Conservation (phyloP, 106 monocot genomes). For the Amphibolis antarctica region DNA sequence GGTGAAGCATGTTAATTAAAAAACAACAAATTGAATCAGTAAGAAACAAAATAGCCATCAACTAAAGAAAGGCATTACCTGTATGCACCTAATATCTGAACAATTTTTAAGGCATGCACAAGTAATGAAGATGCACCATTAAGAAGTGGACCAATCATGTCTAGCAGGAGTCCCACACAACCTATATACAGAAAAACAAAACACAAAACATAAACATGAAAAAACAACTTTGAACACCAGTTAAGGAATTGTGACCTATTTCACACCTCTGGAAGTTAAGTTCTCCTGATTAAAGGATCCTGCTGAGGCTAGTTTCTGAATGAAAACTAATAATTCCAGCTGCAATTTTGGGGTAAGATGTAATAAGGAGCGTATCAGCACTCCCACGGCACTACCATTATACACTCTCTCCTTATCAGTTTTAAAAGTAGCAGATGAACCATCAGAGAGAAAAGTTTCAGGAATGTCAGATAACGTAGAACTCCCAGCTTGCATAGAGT, state of each 20-base stretch:
- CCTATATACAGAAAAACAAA: slow-evolving; percentile 41
- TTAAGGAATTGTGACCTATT: slow-evolving; percentile 1
- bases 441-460: slow-evolving; percentile 43
- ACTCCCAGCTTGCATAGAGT: slow-evolving; percentile 25
- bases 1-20: no score
- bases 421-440: slow-evolving; percentile 28
- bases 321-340: slow-evolving; percentile 71
- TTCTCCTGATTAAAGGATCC: slow-evolving; percentile 90
- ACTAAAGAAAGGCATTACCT: slow-evolving; percentile 27
- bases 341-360: slow-evolving; percentile 86
- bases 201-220: slow-evolving; percentile 4
- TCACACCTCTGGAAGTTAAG: slow-evolving; percentile 77
- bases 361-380: slow-evolving; percentile 75
- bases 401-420: slow-evolving; percentile 53
- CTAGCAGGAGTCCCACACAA: slow-evolving; percentile 83
- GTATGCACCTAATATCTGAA: slow-evolving; percentile 91
- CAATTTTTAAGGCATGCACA: slow-evolving; percentile 59
- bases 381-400: slow-evolving; percentile 80
- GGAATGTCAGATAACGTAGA: slow-evolving; percentile 23
- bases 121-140: slow-evolving; percentile 67
- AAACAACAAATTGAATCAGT: neutral
- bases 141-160: slow-evolving; percentile 74
- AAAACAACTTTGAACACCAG: neutral
- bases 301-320: slow-evolving; percentile 70
- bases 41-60: neutral